Evolutionary conservation across 2,329 filamentous ascomycete species (phyloP).

Genomic region (Fusarium continuum): DNA sequence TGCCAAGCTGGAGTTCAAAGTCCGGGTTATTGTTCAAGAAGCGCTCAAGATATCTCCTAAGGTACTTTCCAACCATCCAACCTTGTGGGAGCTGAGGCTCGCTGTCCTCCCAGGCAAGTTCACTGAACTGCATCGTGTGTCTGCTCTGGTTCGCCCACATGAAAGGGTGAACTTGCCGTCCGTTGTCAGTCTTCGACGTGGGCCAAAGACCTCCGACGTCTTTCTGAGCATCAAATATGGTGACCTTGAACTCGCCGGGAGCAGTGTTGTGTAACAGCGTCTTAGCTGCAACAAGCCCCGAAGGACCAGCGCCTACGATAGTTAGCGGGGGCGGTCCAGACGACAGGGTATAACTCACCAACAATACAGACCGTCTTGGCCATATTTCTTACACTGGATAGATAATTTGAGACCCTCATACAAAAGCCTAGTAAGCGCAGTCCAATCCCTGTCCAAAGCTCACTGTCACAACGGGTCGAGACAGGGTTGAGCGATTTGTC

Average conservation of each 20-base stretch:
- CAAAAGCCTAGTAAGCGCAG: not conserved
- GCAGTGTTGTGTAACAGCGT: constrained; percentile 71
- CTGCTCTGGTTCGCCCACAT: constrained; percentile 79
- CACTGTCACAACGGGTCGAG: constrained; percentile 2
- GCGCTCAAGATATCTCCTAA: constrained; percentile 68
- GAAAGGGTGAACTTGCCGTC: constrained; percentile 68
- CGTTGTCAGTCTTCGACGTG: constrained; percentile 56
- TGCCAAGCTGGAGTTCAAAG: constrained; percentile 60
- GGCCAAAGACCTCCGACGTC: constrained; percentile 85
- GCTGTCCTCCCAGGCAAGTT: constrained; percentile 73
- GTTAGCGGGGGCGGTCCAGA: not conserved
- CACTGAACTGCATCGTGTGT: constrained; percentile 78
- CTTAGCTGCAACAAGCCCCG: constrained; percentile 76
- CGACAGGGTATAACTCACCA: constrained; percentile 43
- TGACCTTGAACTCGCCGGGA: constrained; percentile 68
- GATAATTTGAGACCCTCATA: constrained; percentile 35
- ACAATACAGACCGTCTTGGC: constrained; percentile 54
- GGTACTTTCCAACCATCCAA: constrained; percentile 79
- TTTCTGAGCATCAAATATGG: constrained; percentile 72
- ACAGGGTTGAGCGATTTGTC: constrained; percentile 40
- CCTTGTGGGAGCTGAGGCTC: constrained; percentile 76
- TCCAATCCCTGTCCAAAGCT: constrained; percentile 8
- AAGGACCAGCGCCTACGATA: constrained; percentile 70
- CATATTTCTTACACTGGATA: constrained; percentile 42
- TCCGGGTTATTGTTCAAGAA: constrained; percentile 59